Base-by-base conservation (phyloP, 192 early-diverging fungal genomes). In the Backusella mclennaniae region DNA sequence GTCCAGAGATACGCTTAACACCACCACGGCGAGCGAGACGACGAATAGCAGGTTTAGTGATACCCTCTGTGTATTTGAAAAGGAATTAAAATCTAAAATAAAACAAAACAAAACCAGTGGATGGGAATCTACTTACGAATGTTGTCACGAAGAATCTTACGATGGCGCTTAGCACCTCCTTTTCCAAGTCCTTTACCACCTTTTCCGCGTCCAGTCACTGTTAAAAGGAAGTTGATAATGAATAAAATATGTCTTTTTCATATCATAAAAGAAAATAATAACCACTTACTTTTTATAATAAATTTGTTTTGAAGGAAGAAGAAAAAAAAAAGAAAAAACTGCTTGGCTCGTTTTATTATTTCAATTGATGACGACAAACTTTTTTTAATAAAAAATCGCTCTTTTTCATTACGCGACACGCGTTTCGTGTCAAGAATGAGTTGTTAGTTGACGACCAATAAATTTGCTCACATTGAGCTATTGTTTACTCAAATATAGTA, bases 101-200 rank as follows among this genome's bases (percentile, higher is more conserved):
- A 59, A 59, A 59, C 6, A 9, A 23, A 56, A 56, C 8, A 8
- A 59, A 23, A 49, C 46, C 46, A 49, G 23, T 26, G 23, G 53
- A 59, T 59, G 53, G 23, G 53, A 23, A 3, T 26, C 11, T 59
- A 59, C 53, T 59, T 59, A 59, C 53, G 94, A 83, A 95, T 96
- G 93, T 98, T 99, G 83, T 99, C 97, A 82, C 97, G 94, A 81
- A 99, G 92, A 92, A 99, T 99, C 92, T 99, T 99, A 85, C 97
- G 92, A 87, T 99, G 97, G 85, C 97, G 97, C 93, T 98, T 98
- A 88, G 97, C 97, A 66, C 97, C 97, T 67, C 96, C 96, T 90
- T 97, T 97, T 91, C 96, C 96, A 73, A 97, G 89, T 83, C 95
- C 95, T 89, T 98, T 98, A 88, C 96, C 96, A 82, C 96, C 97